Evolutionary conservation across 768 basidiomycete genomes (phyloP).

Genomic region (Pleurotus sapidus): DNA sequence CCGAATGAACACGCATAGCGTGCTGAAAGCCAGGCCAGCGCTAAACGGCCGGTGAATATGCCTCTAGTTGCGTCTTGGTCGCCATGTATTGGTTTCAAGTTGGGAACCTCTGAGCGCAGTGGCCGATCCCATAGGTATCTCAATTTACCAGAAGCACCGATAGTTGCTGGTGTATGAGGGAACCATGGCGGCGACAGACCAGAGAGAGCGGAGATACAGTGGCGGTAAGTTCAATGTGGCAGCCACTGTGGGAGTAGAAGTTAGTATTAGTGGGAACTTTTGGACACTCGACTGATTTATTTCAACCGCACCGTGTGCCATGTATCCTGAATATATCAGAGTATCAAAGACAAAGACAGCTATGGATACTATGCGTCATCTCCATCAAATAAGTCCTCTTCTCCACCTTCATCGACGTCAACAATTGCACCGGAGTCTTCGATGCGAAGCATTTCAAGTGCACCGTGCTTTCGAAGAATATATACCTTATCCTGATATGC

Average conservation of each 20-base stretch:
- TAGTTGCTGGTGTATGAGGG: no score
- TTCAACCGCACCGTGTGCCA: no score
- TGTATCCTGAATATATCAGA: no score
- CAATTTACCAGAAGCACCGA: no score
- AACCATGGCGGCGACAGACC: constrained; percentile 68
- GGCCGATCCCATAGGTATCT: constrained; percentile 37
- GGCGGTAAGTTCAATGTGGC: no score
- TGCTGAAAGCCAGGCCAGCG: constrained; percentile 33
- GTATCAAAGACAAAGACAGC: no score
- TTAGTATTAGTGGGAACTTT: no score
- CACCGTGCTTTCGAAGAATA: constrained; percentile 15
- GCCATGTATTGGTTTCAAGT: neutral
- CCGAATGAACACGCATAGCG: constrained; percentile 44
- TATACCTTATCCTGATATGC: constrained; percentile 6
- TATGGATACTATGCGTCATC: neutral
- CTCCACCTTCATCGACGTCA: neutral
- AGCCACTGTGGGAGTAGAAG: no score
- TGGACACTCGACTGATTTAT: no score
- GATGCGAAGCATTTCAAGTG: constrained; percentile 9
- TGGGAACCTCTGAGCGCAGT: constrained; percentile 13
- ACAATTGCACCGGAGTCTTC: neutral
- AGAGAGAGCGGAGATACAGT: no score
- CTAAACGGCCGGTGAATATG: constrained; percentile 19
- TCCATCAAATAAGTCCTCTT: no score
- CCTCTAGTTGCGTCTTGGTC: constrained; percentile 1